phyloP scores from a whole-genome alignment of 345 rosid genomes.

The Firmiana major region DNA sequence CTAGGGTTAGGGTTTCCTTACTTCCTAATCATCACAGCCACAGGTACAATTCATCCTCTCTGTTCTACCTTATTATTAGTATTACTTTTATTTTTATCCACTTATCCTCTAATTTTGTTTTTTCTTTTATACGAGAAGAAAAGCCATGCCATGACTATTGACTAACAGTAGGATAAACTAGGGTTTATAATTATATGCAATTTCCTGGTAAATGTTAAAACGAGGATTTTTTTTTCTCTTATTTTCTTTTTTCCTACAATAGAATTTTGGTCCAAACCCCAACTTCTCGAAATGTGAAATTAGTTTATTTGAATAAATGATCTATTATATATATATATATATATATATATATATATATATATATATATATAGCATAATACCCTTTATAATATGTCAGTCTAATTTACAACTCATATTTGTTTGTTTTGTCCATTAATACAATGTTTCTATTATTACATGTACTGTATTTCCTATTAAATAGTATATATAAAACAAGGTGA shows the following conservation, averaged over 20 bases:
- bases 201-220: not conserved
- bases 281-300: not conserved
- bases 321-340: not conserved
- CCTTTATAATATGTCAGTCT: not conserved
- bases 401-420: not conserved
- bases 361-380: not conserved
- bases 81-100: not conserved
- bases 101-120: not conserved
- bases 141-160: not conserved
- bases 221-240: not conserved
- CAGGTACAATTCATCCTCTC: slow-evolving; percentile 10
- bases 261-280: not conserved
- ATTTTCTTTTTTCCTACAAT: not conserved
- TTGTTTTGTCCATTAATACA: too few relatives aligned
- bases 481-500: not conserved
- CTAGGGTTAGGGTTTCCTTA: slow-evolving; percentile 38
- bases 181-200: not conserved
- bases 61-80: not conserved
- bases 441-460: not conserved
- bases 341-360: too few relatives aligned
- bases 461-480: not conserved
- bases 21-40: slow-evolving; percentile 7
- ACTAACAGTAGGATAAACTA: not conserved
- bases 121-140: too few relatives aligned
- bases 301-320: not conserved